Conservation (phyloP, 768 basidiomycete species). For the Botryobasidium botryosum region DNA sequence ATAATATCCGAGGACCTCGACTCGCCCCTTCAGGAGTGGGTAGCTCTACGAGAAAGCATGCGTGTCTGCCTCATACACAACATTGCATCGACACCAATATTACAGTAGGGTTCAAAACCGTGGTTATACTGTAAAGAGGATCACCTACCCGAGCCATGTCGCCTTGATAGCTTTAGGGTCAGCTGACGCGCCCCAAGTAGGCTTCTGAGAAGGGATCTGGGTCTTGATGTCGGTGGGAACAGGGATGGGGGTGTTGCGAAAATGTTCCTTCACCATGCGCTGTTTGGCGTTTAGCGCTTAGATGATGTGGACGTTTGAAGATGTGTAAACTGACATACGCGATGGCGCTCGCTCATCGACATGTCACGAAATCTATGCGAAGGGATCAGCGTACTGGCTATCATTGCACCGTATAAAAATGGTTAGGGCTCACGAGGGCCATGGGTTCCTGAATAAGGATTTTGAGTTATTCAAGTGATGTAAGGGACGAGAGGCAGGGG, state of each 20-base stretch:
- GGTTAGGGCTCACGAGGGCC: no score
- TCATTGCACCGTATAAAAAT: no score
- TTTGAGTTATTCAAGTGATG: constrained; percentile 6
- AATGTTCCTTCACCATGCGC: background rate
- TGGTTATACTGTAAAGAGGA: background rate
- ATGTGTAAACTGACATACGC: background rate
- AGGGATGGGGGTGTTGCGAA: background rate
- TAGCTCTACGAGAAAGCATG: constrained; percentile 36
- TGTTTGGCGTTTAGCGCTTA: background rate
- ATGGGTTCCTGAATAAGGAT: constrained; percentile 11
- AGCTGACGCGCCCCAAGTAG: constrained; percentile 7
- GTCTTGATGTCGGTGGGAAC: constrained; percentile 4
- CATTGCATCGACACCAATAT: background rate
- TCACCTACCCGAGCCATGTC: constrained; percentile 31
- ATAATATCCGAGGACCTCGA: constrained; percentile 31
- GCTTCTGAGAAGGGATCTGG: constrained; percentile 8
- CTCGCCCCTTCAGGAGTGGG: constrained; percentile 20
- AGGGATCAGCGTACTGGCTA: no score
- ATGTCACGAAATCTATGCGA: background rate
- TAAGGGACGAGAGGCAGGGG: background rate
- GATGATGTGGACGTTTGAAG: background rate
- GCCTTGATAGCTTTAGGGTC: constrained; percentile 23
- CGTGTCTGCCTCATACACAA: constrained; percentile 20
- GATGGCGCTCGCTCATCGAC: background rate
- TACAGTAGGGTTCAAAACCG: background rate